Base-by-base conservation (phyloP, 495 filamentous ascomycete species). In the Aspergillus funiculosus region DNA sequence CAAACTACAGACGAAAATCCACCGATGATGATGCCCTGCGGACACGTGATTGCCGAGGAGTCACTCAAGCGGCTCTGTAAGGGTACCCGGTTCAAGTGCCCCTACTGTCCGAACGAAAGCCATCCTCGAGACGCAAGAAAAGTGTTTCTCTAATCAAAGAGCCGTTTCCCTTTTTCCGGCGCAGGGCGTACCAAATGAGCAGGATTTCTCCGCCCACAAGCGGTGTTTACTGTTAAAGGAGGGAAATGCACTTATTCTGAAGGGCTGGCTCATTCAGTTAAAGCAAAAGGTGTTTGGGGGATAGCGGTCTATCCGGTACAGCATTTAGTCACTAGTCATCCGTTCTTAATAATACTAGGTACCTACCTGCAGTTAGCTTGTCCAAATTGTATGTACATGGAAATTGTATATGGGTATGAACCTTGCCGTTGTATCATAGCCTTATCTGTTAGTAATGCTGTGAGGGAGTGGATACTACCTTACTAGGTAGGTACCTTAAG, bases 21-120 rank as follows among this genome's bases (percentile, higher is more conserved):
- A 13, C 92, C 92, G 1, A 92, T 96, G 85, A 94, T 96, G 80
- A 84, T 99, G 64, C 89, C 89, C 2, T 99, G 92, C 56, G 92
- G 92, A 5, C 92, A 99, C 62, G 91, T 97, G 21, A 81, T 99
- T 43, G 86, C 87, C 13, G 76, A 82, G 43, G 91, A 96, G 64
- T 86, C 81, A 5, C 66, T 99, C 36, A 76, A 79, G 47, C 76
- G 78, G 43, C 62, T 95, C 27, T 82, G 81, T 38, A 95, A 92
- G 68, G 83, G 86, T 0, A 76, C 66, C 25, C 65, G 83, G 37
- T 87, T 95, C 71, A 99, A 97, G 62, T 99, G 92, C 54, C 94
- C 92, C 0, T 99, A 99, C 58, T 99, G 92, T 60, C 92, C 92
- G 3, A 80, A 66, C 39, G 94, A 97, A 66, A 87, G 84, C 48